Conservation (phyloP, 2,329 filamentous ascomycete species). For the Calycina marina region DNA sequence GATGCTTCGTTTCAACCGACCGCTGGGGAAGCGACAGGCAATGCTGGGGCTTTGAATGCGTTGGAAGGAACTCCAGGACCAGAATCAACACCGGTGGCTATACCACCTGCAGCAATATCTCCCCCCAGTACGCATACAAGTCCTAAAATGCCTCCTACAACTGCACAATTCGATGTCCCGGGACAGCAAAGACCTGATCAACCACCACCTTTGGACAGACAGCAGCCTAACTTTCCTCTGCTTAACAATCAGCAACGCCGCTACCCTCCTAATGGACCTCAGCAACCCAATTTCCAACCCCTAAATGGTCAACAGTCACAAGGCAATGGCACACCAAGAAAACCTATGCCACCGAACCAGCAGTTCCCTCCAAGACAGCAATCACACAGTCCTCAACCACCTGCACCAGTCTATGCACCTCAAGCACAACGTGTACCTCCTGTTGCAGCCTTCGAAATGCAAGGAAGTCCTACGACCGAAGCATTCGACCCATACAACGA, state of each 20-base stretch:
- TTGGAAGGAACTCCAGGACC: no score
- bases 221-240: no score
- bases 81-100: no score
- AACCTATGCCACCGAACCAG: neutral
- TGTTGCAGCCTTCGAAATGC: neutral
- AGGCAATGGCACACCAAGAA: neutral
- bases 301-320: neutral
- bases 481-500: neutral
- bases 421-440: neutral
- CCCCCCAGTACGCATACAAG: no score
- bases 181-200: no score
- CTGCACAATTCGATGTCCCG: no score
- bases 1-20: neutral
- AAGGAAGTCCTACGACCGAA: no score
- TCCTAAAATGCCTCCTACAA: no score
- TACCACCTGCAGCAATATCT: no score
- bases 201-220: no score
- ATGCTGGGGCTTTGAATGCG: neutral
- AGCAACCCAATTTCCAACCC: neutral
- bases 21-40: neutral
- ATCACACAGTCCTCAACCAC: neutral
- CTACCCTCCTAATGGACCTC: no score
- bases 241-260: no score
- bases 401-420: neutral
- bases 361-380: neutral